Conservation (phyloP, 345 rosid genomes). For the Salix arbutifolia region DNA sequence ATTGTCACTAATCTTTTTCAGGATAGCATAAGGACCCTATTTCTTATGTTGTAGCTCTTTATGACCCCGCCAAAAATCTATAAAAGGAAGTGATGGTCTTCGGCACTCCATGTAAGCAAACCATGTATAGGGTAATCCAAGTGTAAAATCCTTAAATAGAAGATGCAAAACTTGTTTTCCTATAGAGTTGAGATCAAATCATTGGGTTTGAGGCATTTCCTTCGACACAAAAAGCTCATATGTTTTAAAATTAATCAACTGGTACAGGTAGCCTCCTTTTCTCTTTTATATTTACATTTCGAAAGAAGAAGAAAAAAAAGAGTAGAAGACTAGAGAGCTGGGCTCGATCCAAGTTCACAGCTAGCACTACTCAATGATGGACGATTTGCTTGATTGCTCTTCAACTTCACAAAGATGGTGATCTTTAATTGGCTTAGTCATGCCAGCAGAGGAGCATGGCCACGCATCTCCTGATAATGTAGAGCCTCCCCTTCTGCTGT, state of each 20-base stretch:
- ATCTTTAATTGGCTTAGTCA: constrained; percentile 31
- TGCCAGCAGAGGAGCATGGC: constrained; percentile 85
- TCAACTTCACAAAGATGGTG: not conserved
- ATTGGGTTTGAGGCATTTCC: not conserved
- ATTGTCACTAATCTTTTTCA: too few relatives aligned
- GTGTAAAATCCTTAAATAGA: too few relatives aligned
- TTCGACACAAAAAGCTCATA: not conserved
- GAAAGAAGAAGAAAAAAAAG: not conserved
- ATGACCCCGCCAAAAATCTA: too few relatives aligned
- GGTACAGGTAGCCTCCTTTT: not conserved
- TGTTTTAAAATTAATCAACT: not conserved
- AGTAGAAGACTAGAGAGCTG: not conserved
- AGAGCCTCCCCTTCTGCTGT: constrained; percentile 69
- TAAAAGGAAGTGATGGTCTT: too few relatives aligned
- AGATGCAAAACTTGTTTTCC: not conserved
- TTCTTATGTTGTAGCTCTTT: too few relatives aligned
- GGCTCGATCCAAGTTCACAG: not conserved
- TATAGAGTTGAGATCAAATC: not conserved
- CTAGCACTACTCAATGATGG: not conserved
- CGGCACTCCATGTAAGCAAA: too few relatives aligned
- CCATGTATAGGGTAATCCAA: too few relatives aligned
- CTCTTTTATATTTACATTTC: not conserved
- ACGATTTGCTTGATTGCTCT: not conserved
- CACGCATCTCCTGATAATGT: constrained; percentile 70
- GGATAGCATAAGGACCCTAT: too few relatives aligned